Conservation (phyloP, 495 filamentous ascomycete species). For the Penicillium flavigenum region DNA sequence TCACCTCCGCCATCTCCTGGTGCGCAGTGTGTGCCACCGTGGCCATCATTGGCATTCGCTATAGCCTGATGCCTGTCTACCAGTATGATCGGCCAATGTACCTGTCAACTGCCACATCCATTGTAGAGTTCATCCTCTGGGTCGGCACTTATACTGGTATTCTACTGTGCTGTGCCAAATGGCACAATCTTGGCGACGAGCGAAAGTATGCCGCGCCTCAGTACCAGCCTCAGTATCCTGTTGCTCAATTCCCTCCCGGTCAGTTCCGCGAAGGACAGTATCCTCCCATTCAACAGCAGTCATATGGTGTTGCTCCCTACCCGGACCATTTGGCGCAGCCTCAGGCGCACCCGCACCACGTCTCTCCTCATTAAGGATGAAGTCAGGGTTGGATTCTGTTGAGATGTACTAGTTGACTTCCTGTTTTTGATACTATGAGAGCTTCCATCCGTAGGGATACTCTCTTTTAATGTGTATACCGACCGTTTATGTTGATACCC, state of each 20-base stretch:
- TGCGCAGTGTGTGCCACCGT: slow-evolving; percentile 21
- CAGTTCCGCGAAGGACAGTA: not conserved
- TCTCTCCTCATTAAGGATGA: not conserved
- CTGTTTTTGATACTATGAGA: not conserved
- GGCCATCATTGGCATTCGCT: slow-evolving; percentile 21
- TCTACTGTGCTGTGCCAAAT: slow-evolving; percentile 23
- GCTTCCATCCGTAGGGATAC: not conserved
- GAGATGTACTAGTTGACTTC: not conserved
- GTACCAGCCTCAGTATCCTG: slow-evolving; percentile 9
- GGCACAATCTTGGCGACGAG: slow-evolving; percentile 16
- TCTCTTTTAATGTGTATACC: slow-evolving; percentile 1
- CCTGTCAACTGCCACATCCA: not conserved
- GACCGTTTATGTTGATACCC: slow-evolving; percentile 5
- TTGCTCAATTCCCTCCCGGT: slow-evolving; percentile 2
- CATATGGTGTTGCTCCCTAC: not conserved
- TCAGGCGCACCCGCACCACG: not conserved
- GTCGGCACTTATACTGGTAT: slow-evolving; percentile 27
- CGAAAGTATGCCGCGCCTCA: slow-evolving; percentile 11
- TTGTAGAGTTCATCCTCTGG: slow-evolving; percentile 23
- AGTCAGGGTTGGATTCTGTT: not conserved
- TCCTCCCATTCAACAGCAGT: slow-evolving; percentile 5
- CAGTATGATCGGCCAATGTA: slow-evolving; percentile 8
- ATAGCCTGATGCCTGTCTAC: slow-evolving; percentile 4
- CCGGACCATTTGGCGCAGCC: slow-evolving; percentile 7
- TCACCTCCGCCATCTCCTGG: slow-evolving; percentile 21